phyloP scores from a whole-genome alignment of 192 early-diverging fungal genomes.

The Gigaspora rosea region DNA sequence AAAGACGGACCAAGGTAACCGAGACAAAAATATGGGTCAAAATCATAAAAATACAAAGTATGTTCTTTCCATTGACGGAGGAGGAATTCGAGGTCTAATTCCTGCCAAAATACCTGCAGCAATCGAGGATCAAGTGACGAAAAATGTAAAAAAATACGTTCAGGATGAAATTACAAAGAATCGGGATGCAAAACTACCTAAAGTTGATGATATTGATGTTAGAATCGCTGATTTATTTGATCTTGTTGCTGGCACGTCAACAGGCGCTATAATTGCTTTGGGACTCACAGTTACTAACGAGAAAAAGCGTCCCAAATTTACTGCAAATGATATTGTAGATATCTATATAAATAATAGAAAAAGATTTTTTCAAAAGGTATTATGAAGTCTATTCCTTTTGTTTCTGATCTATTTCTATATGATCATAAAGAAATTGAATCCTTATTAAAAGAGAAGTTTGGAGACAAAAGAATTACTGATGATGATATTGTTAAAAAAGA shows the following conservation, averaged over 20 bases:
- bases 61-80: conserved; percentile 18
- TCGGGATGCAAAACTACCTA: too few relatives aligned
- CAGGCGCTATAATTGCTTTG: conserved; percentile 20
- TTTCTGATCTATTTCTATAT: not conserved
- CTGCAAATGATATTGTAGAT: not conserved
- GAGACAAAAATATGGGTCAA: too few relatives aligned
- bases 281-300: not conserved
- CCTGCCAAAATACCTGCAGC: not conserved
- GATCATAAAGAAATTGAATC: not conserved
- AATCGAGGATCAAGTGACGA: not conserved
- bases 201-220: not conserved
- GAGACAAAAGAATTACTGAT: not conserved
- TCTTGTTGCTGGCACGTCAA: conserved; percentile 11
- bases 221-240: conserved; percentile 5
- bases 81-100: conserved; percentile 24
- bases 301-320: not conserved
- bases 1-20: too few relatives aligned
- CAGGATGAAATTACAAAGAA: too few relatives aligned
- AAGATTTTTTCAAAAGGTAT: too few relatives aligned
- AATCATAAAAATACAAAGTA: too few relatives aligned
- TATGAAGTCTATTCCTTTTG: not conserved
- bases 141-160: not conserved
- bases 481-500: not conserved
- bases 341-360: not conserved
- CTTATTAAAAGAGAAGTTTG: not conserved